phyloP scores from a whole-genome alignment of 306 rosid genomes.

The Sphenostylis stenocarpa region DNA sequence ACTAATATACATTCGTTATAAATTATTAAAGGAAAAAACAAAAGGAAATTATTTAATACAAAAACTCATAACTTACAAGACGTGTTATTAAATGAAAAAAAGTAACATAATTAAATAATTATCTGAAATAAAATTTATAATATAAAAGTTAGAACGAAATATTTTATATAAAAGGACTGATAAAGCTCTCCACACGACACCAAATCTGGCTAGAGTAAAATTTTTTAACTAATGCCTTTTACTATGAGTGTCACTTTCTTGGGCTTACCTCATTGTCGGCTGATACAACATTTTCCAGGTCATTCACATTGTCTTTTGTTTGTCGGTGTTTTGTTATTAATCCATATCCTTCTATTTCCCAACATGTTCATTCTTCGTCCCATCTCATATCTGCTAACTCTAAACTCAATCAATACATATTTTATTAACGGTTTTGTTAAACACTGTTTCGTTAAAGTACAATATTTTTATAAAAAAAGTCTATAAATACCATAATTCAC shows the following conservation, averaged over 20 bases:
- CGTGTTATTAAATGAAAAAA: neutral
- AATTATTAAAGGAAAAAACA: too few relatives aligned
- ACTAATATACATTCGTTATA: too few relatives aligned
- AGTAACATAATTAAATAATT: neutral
- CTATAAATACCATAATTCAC: neutral
- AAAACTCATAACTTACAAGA: neutral
- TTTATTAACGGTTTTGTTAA: neutral
- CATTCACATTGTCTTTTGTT: constrained; percentile 12
- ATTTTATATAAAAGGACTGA: neutral
- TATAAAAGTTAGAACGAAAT: neutral
- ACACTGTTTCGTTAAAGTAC: neutral
- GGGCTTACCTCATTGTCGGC: constrained; percentile 12
- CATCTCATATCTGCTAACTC: neutral
- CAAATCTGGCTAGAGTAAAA: neutral
- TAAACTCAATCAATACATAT: neutral
- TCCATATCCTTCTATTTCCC: neutral
- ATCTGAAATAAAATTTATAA: neutral
- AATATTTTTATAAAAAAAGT: neutral
- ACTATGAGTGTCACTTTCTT: neutral
- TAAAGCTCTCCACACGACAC: neutral
- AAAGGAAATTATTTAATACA: neutral
- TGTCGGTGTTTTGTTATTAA: neutral
- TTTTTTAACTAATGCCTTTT: neutral
- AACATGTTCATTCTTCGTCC: neutral
- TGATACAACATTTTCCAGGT: constrained; percentile 4